Percentiles rank a stretch among this genome's conserved stretches.
These are phyloP conservation scores for Wickerhamomyces bovis DNA, from an alignment of 805 yeast species.

Conservation along the genomic window DNA sequence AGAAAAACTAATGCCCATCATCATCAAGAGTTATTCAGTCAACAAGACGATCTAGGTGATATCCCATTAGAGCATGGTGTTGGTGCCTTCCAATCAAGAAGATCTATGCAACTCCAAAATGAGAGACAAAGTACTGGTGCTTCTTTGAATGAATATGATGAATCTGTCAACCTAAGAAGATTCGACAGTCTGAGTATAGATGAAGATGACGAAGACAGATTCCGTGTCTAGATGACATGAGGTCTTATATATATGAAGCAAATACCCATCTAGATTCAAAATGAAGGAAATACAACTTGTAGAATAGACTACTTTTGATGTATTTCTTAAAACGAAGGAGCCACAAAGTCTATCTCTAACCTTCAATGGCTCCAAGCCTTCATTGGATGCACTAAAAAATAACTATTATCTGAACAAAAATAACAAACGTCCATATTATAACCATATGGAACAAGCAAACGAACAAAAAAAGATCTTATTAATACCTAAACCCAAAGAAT, in stretches of 20 bases:
- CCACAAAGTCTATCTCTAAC: background rate
- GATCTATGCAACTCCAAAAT: conserved; percentile 66
- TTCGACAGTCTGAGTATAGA: conserved; percentile 53
- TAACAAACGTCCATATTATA: background rate
- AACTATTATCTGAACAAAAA: background rate
- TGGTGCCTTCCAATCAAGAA: conserved; percentile 69
- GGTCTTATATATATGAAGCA: background rate
- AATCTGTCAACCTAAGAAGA: conserved; percentile 49
- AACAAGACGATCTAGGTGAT: conserved; percentile 52
- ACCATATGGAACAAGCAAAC: conserved; percentile 2
- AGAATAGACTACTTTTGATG: background rate
- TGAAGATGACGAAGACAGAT: conserved; percentile 30
- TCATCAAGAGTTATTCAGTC: conserved; percentile 28
- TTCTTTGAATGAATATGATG: conserved; percentile 35
- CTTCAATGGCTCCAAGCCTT: background rate
- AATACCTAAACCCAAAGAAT: background rate
- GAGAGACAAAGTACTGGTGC: conserved; percentile 19
- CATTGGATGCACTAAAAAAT: conserved; percentile 1
- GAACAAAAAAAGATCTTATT: conserved; percentile 5
- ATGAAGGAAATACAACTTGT: too few relatives aligned
- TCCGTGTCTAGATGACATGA: conserved; percentile 12
- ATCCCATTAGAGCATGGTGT: conserved; percentile 83
- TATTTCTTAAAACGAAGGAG: background rate
- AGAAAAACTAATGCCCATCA: conserved; percentile 55
- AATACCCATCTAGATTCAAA: too few relatives aligned